phyloP scores from a whole-genome alignment of 805 yeast genomes.

The Kurtzmaniella fragi region DNA sequence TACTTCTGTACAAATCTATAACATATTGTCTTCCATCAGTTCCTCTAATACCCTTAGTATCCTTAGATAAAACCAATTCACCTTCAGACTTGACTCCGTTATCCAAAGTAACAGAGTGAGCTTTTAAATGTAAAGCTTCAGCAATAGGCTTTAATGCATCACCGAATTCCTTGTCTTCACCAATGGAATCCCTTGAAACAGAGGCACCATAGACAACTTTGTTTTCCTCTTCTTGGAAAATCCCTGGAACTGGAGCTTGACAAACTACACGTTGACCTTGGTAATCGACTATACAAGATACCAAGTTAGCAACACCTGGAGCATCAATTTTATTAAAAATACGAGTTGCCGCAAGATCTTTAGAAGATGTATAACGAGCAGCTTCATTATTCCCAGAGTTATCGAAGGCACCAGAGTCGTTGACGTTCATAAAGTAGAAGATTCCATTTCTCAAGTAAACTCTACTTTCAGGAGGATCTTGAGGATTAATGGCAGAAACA shows the following conservation, averaged over 20 bases:
- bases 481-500: slow-evolving; percentile 74
- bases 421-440: slow-evolving; percentile 74
- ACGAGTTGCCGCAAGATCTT: slow-evolving; percentile 72
- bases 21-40: slow-evolving; percentile 80
- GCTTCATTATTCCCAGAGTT: slow-evolving; percentile 79
- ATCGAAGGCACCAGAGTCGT: slow-evolving; percentile 58
- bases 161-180: slow-evolving; percentile 48
- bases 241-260: slow-evolving; percentile 96
- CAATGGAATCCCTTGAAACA: slow-evolving; percentile 50
- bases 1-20: slow-evolving; percentile 76
- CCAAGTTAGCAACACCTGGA: slow-evolving; percentile 60
- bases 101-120: slow-evolving; percentile 52
- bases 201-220: slow-evolving; percentile 73
- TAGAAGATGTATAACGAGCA: slow-evolving; percentile 71
- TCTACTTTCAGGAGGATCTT: slow-evolving; percentile 54
- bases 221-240: slow-evolving; percentile 46
- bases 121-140: slow-evolving; percentile 71
- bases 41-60: slow-evolving; percentile 82
- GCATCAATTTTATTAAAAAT: slow-evolving; percentile 63
- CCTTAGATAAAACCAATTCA: slow-evolving; percentile 63
- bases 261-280: slow-evolving; percentile 85
- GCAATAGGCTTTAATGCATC: slow-evolving; percentile 56
- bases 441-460: slow-evolving; percentile 78
- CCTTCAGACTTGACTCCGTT: slow-evolving; percentile 37
- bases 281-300: slow-evolving; percentile 85